phyloP scores from a whole-genome alignment of 1,284 basidiomycete genomes.

The Athelia sp. region DNA sequence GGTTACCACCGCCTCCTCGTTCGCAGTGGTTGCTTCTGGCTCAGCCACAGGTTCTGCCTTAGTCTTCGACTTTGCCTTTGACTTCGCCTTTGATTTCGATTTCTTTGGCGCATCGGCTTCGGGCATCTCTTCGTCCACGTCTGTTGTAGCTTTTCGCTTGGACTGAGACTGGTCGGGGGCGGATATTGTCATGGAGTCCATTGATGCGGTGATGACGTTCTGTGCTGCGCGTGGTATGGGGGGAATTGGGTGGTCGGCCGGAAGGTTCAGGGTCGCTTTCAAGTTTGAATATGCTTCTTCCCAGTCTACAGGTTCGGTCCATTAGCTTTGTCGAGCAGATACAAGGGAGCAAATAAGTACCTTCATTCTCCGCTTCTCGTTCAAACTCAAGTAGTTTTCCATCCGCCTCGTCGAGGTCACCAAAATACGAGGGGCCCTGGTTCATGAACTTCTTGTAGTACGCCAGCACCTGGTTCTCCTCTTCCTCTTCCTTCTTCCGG shows the following conservation, averaged over 20 bases:
- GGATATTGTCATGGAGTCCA: constrained; percentile 16
- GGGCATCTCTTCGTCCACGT: constrained; percentile 37
- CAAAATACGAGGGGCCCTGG: constrained; percentile 87
- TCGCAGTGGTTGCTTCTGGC: constrained; percentile 25
- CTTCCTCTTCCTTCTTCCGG: constrained; percentile 78
- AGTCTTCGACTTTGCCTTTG: constrained; percentile 6
- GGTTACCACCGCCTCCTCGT: background rate
- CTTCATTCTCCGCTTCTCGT: constrained; percentile 66
- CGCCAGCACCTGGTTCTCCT: constrained; percentile 72
- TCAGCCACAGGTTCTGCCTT: constrained; percentile 40
- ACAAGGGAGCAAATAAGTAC: constrained; percentile 35
- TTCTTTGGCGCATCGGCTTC: constrained; percentile 22
- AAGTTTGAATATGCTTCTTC: constrained; percentile 58
- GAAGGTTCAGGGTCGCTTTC: constrained; percentile 51
- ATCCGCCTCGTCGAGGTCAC: constrained; percentile 86
- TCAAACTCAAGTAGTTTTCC: constrained; percentile 70
- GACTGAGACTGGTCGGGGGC: constrained; percentile 34
- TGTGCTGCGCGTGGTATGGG: constrained; percentile 38
- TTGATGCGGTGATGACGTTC: constrained; percentile 18
- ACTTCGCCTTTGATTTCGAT: constrained; percentile 31
- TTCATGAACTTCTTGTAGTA: constrained; percentile 89
- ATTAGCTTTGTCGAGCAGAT: background rate
- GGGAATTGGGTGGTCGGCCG: constrained; percentile 46
- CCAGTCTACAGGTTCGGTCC: constrained; percentile 58
- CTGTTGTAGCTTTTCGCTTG: constrained; percentile 44